Evolutionary conservation across 73 alveolate species (phyloP).

Genomic region (Paramecium sonneborni): DNA sequence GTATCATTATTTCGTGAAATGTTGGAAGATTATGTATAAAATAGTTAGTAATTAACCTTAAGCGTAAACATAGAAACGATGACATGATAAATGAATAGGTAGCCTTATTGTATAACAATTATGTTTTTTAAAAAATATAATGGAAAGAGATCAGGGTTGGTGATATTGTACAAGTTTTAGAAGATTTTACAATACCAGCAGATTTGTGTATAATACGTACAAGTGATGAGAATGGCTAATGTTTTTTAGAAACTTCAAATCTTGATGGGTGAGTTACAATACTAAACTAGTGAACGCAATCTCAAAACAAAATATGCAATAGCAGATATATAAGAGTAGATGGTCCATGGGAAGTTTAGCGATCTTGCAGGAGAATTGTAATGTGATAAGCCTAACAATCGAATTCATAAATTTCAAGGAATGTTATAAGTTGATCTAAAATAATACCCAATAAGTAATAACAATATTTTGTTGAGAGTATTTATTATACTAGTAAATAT

Average conservation of each 20-base stretch:
- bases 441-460: constrained; percentile 65
- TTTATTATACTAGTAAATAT: neutral
- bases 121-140: constrained; percentile 46
- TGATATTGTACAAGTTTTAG: constrained; percentile 57
- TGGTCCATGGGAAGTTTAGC: constrained; percentile 43
- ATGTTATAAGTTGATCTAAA: constrained; percentile 70
- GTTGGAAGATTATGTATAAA: constrained; percentile 87
- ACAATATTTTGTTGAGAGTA: constrained; percentile 74
- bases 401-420: constrained; percentile 79
- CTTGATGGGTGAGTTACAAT: constrained; percentile 94
- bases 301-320: constrained; percentile 65
- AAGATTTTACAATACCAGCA: constrained; percentile 88
- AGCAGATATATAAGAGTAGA: constrained; percentile 35
- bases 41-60: constrained; percentile 53
- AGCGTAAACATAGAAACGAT: constrained; percentile 66
- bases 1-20: constrained; percentile 96
- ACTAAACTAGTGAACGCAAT: constrained; percentile 78
- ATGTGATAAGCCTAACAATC: constrained; percentile 81
- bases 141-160: constrained; percentile 73
- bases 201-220: constrained; percentile 93
- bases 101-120: constrained; percentile 48
- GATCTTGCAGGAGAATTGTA: constrained; percentile 69
- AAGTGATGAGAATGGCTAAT: constrained; percentile 89
- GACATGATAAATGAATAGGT: constrained; percentile 51
- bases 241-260: constrained; percentile 94